Conservation (phyloP, 208 protist genomes). For the Leptomonas pyrrhocoris region DNA sequence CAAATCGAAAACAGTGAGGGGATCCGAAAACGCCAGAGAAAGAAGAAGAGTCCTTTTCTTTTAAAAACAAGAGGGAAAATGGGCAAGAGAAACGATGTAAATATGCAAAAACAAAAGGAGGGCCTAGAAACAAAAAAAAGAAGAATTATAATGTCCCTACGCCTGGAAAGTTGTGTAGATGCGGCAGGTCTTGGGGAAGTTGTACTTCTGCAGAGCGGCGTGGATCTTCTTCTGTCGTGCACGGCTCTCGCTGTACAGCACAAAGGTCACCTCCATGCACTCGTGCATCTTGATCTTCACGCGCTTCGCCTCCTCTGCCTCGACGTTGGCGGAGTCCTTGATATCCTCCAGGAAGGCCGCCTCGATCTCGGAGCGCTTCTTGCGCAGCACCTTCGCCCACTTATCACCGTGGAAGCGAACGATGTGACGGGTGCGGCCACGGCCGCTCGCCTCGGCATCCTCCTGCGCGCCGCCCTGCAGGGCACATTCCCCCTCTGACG, state of each 20-base stretch:
- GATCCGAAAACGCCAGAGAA: too few species aligned
- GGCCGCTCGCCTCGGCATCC: conserved; percentile 8
- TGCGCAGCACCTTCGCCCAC: conserved; percentile 43
- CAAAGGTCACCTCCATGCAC: conserved; percentile 51
- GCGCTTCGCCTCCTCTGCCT: conserved; percentile 31
- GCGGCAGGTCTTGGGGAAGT: conserved; percentile 41
- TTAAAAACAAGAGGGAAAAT: neutral
- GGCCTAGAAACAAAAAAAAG: conserved; percentile 21
- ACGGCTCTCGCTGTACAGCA: conserved; percentile 36
- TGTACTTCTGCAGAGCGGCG: conserved; percentile 38
- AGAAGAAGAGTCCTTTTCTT: too few species aligned
- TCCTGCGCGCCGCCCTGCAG: conserved; percentile 3
- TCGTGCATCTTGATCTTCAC: conserved; percentile 44
- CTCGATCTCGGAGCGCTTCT: conserved; percentile 22
- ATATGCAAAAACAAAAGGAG: neutral
- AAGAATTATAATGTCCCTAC: conserved; percentile 9
- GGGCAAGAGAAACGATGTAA: neutral
- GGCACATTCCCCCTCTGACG: conserved; percentile 18
- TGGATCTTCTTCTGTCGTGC: conserved; percentile 39
- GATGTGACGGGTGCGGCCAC: conserved; percentile 47
- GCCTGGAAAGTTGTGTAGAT: conserved; percentile 32
- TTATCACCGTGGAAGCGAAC: conserved; percentile 60
- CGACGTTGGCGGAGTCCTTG: conserved; percentile 25
- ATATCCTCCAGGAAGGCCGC: conserved; percentile 49
- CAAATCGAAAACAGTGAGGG: too few species aligned